A percentile compares a stretch with the other conserved stretches of the same genome.
phyloP scores from a whole-genome alignment of 2,329 filamentous ascomycete species.

The Raffaelea arxii region DNA sequence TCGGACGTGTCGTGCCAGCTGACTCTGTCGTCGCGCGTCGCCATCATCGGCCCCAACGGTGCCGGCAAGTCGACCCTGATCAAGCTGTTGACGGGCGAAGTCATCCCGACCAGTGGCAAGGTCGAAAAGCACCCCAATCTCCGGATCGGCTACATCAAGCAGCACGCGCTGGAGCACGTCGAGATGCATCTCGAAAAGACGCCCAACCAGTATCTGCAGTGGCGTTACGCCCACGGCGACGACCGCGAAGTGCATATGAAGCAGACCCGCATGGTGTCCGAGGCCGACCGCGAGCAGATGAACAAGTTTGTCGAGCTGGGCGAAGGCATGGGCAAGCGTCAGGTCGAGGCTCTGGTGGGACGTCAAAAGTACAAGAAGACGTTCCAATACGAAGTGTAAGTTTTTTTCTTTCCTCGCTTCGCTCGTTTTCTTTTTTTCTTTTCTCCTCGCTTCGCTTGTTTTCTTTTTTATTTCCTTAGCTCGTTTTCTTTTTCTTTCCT shows the following conservation, averaged over 20 bases:
- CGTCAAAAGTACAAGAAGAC: slow-evolving; percentile 98
- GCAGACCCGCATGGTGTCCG: slow-evolving; percentile 84
- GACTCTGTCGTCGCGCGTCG: slow-evolving; percentile 80
- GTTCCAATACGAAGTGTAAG: slow-evolving; percentile 92
- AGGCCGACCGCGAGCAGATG: slow-evolving; percentile 81
- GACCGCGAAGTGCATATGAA: slow-evolving; percentile 97
- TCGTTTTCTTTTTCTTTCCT: not conserved
- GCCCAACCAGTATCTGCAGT: slow-evolving; percentile 96
- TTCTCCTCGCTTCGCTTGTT: no score
- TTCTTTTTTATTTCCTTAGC: no score
- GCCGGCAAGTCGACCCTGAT: slow-evolving; percentile 97
- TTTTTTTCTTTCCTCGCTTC: no score
- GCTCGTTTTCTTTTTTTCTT: no score
- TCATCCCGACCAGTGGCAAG: slow-evolving; percentile 70
- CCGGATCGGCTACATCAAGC: slow-evolving; percentile 98
- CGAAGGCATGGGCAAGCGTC: slow-evolving; percentile 68
- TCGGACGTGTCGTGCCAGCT: slow-evolving; percentile 79
- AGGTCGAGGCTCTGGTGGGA: slow-evolving; percentile 83
- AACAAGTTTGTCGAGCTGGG: slow-evolving; percentile 78
- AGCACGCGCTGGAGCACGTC: slow-evolving; percentile 97
- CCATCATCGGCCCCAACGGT: slow-evolving; percentile 95
- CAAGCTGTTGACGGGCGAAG: slow-evolving; percentile 91
- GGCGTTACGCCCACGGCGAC: slow-evolving; percentile 95
- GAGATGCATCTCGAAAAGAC: slow-evolving; percentile 99
- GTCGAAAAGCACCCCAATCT: slow-evolving; percentile 98